Evolutionary conservation across 306 rosid genomes (phyloP).

Genomic region (Prunus armeniaca): DNA sequence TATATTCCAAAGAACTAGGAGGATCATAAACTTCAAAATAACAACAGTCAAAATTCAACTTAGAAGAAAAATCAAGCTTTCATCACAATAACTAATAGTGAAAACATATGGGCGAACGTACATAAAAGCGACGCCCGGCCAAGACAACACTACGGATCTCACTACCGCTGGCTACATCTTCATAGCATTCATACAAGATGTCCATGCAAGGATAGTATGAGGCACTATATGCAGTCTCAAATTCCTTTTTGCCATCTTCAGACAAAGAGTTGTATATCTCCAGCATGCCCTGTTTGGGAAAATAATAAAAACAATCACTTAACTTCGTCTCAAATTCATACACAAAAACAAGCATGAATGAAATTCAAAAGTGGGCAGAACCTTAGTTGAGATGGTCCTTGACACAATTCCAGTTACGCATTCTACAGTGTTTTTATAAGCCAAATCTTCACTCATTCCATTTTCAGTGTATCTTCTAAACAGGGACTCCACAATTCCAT

Average conservation of each 20-base stretch:
- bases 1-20: not conserved
- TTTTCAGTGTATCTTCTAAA: constrained; percentile 89
- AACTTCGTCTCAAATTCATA: not conserved
- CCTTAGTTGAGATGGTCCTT: constrained; percentile 85
- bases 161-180: constrained; percentile 86
- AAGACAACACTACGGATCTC: constrained; percentile 96
- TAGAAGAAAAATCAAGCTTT: not conserved
- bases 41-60: not conserved
- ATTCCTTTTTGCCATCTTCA: constrained; percentile 73
- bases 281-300: constrained; percentile 69
- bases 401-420: constrained; percentile 82
- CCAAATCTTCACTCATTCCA: constrained; percentile 86
- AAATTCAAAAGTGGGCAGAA: constrained; percentile 19
- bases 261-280: constrained; percentile 76
- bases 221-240: constrained; percentile 93
- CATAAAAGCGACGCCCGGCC: constrained; percentile 96
- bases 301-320: not conserved
- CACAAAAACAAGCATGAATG: not conserved
- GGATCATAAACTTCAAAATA: not conserved
- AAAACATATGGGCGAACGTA: constrained; percentile 31
- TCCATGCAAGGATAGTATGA: constrained; percentile 97
- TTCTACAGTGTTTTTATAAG: constrained; percentile 95
- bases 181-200: constrained; percentile 93
- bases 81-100: not conserved
- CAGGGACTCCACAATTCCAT: constrained; percentile 90